Base-by-base conservation (phyloP, 768 basidiomycete genomes). In the Amanita pseudoporphyria region DNA sequence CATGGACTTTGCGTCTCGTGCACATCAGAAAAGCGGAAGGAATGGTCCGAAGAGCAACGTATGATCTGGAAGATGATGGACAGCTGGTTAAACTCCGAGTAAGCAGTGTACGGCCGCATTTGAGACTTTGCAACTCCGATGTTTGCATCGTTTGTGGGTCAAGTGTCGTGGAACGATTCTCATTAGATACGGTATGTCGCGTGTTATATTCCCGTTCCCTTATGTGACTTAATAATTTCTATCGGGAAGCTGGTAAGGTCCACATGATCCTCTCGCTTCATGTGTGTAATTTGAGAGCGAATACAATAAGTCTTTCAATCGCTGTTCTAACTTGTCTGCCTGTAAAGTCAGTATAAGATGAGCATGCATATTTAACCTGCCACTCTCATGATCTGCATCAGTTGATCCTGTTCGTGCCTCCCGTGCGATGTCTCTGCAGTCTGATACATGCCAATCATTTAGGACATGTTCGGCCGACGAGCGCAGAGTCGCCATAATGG, bases 41-140 rank as follows among this genome's bases (percentile, higher is more conserved):
- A 87, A 57, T 88, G 84, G 84, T 70, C 71, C 9, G 68, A 66
- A 14, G 81, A 83, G 60, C 80, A 83, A 58, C 59, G 65, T 42
- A 64, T 57, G 5, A 64, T 87, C 10, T 88, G 86, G 86, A 62
- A 63, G 22, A 63, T 67, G 55, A 70, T 87, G 67, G 80, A 80
- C 57, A 63, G 47, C 3, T 88, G 84, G 85, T 56, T 84, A 37
- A 35, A 33, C 10, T n/a, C 10, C 21, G 30, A n/a, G 26, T 49
- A 49, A 32, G 10, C 6, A 32, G 22, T n/a, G 10, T 30, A 32
- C 19, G 30, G 39, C 22, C 60, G 33, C 10, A 33, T 50, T 56
- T 18, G 22, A 31, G 32, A 21, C 31, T 22, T 42, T 45, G 62
- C 49, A 35, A 36, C 37, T 32, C 47, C 31, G 33, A 37, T 31